A percentile compares a stretch with the other conserved stretches of the same genome.
Conservation (phyloP, 306 rosid species). For the Fragaria nilgerrensis region DNA sequence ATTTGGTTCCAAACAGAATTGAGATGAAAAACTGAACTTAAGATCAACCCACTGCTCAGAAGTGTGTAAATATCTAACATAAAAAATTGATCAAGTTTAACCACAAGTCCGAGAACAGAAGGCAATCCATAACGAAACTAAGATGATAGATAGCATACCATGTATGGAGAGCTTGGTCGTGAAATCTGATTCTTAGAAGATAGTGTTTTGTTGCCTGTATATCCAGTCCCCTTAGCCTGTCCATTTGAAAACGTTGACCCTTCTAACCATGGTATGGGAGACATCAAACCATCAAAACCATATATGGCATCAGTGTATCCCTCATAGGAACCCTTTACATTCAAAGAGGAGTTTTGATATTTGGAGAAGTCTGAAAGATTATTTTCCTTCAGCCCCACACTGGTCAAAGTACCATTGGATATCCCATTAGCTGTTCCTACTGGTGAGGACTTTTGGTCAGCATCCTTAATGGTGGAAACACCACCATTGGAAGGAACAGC, state of each 20-base stretch:
- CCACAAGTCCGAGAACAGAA: background rate
- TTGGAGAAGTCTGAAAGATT: conserved; percentile 34
- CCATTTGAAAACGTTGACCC: conserved; percentile 69
- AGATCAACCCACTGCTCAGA: background rate
- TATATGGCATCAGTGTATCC: conserved; percentile 72
- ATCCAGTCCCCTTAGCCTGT: conserved; percentile 54
- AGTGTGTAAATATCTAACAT: background rate
- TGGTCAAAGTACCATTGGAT: conserved; percentile 42
- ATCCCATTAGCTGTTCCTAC: conserved; percentile 58
- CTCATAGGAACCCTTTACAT: conserved; percentile 38
- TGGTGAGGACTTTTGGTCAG: conserved; percentile 64
- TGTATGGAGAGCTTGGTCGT: conserved; percentile 66
- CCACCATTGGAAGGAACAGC: conserved; percentile 56
- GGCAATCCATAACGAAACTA: background rate
- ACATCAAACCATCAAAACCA: conserved; percentile 57
- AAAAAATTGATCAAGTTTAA: background rate
- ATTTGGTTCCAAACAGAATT: background rate
- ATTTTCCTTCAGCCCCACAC: conserved; percentile 51
- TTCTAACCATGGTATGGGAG: conserved; percentile 67
- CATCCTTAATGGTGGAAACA: conserved; percentile 49
- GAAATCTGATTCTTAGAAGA: conserved; percentile 66
- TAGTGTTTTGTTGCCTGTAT: conserved; percentile 43
- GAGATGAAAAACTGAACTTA: background rate
- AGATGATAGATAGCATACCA: conserved; percentile 41
- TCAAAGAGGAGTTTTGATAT: conserved; percentile 34